A percentile compares a stretch with the other conserved stretches of the same genome.
phyloP scores from a whole-genome alignment of 257 asterid species.

The Scutellaria barbata region DNA sequence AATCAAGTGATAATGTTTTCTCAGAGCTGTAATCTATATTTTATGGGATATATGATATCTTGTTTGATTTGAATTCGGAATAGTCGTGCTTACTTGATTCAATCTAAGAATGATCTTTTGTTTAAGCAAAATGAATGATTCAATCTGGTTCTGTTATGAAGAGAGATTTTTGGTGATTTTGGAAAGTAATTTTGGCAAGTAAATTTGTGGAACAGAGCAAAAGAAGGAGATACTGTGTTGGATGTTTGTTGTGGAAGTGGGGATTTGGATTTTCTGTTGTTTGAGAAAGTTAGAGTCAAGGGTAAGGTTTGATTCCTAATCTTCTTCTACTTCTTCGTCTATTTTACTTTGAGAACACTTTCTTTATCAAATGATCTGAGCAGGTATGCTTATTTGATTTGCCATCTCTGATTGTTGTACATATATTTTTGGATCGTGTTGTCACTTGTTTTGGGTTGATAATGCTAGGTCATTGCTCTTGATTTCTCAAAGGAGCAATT shows the following conservation, averaged over 20 bases:
- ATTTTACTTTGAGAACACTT: not conserved
- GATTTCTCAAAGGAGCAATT: conserved; percentile 89
- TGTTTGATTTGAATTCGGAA: not conserved
- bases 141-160: not conserved
- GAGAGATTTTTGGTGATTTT: conserved; percentile 14
- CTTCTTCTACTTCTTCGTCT: not conserved
- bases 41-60: not conserved
- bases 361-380: not conserved
- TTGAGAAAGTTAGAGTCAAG: conserved; percentile 70
- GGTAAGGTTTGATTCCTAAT: conserved; percentile 65
- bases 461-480: conserved; percentile 71
- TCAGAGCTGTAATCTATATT: not conserved
- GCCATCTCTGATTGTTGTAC: not conserved
- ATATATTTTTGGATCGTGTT: conserved; percentile 10
- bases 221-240: conserved; percentile 72
- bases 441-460: not conserved
- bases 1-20: not conserved
- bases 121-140: not conserved
- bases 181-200: conserved; percentile 22
- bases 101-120: not conserved
- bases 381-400: not conserved
- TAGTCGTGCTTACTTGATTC: not conserved
- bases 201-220: conserved; percentile 57
- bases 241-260: conserved; percentile 96
- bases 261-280: conserved; percentile 79